Base-by-base conservation (phyloP, 164 flowering plant species). In the Cinnamomum chago region DNA sequence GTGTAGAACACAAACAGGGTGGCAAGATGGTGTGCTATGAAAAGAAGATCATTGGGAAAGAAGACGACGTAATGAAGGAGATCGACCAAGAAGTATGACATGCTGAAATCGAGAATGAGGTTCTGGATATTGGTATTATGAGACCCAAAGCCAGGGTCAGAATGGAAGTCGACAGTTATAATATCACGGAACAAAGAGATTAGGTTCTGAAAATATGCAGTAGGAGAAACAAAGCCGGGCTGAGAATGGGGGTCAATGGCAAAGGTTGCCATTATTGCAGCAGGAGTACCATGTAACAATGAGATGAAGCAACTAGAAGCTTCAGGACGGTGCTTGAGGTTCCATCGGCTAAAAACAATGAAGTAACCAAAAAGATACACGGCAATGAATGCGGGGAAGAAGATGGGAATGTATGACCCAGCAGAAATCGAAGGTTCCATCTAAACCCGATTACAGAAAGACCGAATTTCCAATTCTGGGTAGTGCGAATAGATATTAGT, bases 271-370 rank as follows among this genome's bases (percentile, higher is more conserved):
- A 94, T 71, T 81, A 90, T 14, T 3, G 83, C 91, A 6, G 92
- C 97, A 14, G 97, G 97, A 2, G 96, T 90, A 66, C 98, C 98
- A 71, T 94, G 98, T 67, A 79, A 76, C 33, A 90, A 75, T 22
- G 98, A 95, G 79, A 92, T 93, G 52, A 85, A 50, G 82, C 98
- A 95, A 81, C 93, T 88, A 11, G 97, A 79, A 6, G 94, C 97
- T 74, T 90, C 95, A 15, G 91, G 88, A 7, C 97, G 87, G 76
- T 70, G 71, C 70, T 89, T 85, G 22, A 87, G 80, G 77, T 72
- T 76, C 94, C 94, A 90, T 28, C 60, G 77, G 0, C 88, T 86
- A 85, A 93, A 91, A 35, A 93, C 82, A 67, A 82, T 15, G 78
- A 84, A 86, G 81, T 87, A 80, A 5, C 84, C 92, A 3, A 78